Evolutionary conservation across 306 rosid species (phyloP), one percentile per base, ranked within the genome.

Genomic region (Herpetospermum pedunculosum): DNA sequence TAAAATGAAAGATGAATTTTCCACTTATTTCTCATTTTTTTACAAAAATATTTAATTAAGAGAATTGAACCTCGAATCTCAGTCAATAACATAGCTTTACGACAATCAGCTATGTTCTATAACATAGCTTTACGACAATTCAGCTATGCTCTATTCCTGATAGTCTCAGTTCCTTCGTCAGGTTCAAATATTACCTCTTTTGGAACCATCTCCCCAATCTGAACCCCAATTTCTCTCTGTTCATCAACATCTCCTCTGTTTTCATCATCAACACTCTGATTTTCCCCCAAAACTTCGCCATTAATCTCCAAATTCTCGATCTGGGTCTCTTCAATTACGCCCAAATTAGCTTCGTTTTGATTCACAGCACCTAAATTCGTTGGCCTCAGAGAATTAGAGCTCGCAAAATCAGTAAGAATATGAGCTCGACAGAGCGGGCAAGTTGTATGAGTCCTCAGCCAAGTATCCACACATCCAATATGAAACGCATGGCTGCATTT

Each of bases 271-370:
- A 48, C 53, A 37, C 34, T 64, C 28, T 26, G 52, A 43, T 70
- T 15, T 52, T 54, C 70, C 77, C 63, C 68, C 50, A 44, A 65
- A 35, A 79, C 14, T 37, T 70, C 82, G 19, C 8, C 73, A 2
- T 83, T 85, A 73, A 12, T 75, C 37, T 55, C 53, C 9, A 53
- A 38, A 76, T 78, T 80, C 71, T 77, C 88, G 54, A 79, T 43
- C 16, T 59, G 84, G 83, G 78, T 57, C 4, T 80, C 87, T 64
- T 79, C 81, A 72, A 44, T 82, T 64, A 53, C 69, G 35, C 34
- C 65, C 47, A 64, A 54, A 29, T 48, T 55, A 11, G 57, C 60
- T 28, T 77, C 50, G 57, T 81, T 81, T 58, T 73, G 86, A 13
- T 71, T 87, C 35, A 14, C 9, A 14, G 82, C 70, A 37, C n/a